Evolutionary conservation across 768 basidiomycete genomes (phyloP).

Genomic region (Pleurotus ostreatus): DNA sequence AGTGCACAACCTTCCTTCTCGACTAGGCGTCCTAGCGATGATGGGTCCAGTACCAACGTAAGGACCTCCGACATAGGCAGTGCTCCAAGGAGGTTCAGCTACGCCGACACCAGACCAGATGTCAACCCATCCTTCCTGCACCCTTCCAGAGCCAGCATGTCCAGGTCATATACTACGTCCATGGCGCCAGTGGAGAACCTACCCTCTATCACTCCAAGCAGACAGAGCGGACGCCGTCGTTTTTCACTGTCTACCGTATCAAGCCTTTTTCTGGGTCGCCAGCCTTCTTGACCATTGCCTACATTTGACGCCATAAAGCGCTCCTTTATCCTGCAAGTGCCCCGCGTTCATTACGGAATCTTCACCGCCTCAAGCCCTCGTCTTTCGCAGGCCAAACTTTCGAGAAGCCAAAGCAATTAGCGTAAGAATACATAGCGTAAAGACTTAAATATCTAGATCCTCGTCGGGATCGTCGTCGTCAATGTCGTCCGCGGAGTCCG

Average conservation of each 20-base stretch:
- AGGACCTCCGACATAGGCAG: not conserved
- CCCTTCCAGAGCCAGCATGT: not conserved
- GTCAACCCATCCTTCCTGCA: not conserved
- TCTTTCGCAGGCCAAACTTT: no score
- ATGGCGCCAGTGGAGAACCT: not conserved
- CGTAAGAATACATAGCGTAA: not conserved
- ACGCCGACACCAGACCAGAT: not conserved
- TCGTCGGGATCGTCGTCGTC: conserved; percentile 97
- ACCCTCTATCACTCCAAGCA: not conserved
- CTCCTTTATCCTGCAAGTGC: no score
- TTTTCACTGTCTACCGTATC: conserved; percentile 29
- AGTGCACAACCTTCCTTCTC: not conserved
- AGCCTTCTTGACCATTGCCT: not conserved
- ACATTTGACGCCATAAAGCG: no score
- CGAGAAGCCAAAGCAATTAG: no score
- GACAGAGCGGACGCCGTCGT: conserved; percentile 19
- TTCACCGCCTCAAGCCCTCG: no score
- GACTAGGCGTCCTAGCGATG: not conserved
- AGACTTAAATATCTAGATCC: conserved; percentile 73
- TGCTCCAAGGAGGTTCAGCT: not conserved
- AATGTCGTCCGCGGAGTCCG: conserved; percentile 90
- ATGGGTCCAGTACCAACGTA: not conserved
- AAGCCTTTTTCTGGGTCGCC: conserved; percentile 15
- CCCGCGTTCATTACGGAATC: no score
- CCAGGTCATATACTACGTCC: not conserved